phyloP scores from a whole-genome alignment of 2,329 filamentous ascomycete species.

The Aspergillus quadrilineatus region DNA sequence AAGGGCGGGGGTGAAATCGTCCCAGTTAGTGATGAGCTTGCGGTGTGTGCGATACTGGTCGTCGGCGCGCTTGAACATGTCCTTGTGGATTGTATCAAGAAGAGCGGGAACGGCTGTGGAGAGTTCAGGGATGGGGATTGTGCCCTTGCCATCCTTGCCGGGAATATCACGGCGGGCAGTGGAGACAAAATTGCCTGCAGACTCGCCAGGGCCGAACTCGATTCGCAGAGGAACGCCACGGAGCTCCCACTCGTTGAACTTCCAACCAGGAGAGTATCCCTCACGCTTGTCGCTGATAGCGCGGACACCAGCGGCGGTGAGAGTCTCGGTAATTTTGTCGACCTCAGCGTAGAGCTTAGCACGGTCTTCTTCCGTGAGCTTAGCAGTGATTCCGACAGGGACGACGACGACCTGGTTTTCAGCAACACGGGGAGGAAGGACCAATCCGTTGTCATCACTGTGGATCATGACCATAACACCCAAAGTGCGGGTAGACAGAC shows the following conservation, averaged over 20 bases:
- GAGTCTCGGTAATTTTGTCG: slow-evolving; percentile 65
- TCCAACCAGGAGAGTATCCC: slow-evolving; percentile 89
- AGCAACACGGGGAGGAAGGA: slow-evolving; percentile 86
- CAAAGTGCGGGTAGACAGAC: slow-evolving; percentile 92
- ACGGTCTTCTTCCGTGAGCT: slow-evolving; percentile 76
- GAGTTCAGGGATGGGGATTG: slow-evolving; percentile 73
- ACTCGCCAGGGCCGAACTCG: slow-evolving; percentile 94
- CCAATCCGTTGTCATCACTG: slow-evolving; percentile 90
- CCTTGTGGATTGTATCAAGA: slow-evolving; percentile 84
- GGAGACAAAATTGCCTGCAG: slow-evolving; percentile 78
- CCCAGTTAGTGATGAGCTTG: slow-evolving; percentile 79
- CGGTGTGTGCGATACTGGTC: slow-evolving; percentile 76
- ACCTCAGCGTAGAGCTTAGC: slow-evolving; percentile 74
- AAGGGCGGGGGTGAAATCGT: slow-evolving; percentile 83
- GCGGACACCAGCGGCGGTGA: slow-evolving; percentile 73
- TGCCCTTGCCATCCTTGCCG: slow-evolving; percentile 68
- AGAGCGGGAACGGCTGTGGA: slow-evolving; percentile 72
- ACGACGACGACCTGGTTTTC: slow-evolving; percentile 84
- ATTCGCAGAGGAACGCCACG: slow-evolving; percentile 91
- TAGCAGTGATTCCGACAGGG: slow-evolving; percentile 89
- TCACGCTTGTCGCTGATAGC: slow-evolving; percentile 81
- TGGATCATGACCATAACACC: slow-evolving; percentile 99
- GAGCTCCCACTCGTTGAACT: slow-evolving; percentile 98
- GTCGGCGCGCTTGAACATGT: slow-evolving; percentile 77
- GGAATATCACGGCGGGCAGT: slow-evolving; percentile 80